Percentiles rank a stretch among this genome's conserved stretches.
These are phyloP conservation scores for Begonia peltatifolia DNA, from an alignment of 306 rosid species.

Conservation along the genomic window DNA sequence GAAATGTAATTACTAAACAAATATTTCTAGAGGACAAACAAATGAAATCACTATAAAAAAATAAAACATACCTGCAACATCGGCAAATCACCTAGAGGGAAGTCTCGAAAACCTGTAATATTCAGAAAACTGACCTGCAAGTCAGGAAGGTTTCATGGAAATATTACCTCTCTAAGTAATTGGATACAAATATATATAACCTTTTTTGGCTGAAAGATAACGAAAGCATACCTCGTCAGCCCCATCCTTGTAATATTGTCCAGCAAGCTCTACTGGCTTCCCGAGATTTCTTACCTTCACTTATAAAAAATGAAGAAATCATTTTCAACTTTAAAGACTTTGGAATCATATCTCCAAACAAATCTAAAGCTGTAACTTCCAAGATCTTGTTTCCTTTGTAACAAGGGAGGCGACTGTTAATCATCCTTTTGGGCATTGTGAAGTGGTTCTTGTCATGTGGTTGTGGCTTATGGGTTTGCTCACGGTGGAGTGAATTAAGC, in stretches of 20 bases:
- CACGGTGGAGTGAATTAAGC: no score
- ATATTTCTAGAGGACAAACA: neutral
- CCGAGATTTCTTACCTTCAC: slow-evolving; percentile 87
- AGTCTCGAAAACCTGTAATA: slow-evolving; percentile 93
- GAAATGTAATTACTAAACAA: no score
- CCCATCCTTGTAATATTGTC: slow-evolving; percentile 81
- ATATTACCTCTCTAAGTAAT: neutral
- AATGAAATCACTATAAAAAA: slow-evolving; percentile 6
- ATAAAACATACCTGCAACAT: slow-evolving; percentile 73
- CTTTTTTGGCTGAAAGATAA: slow-evolving; percentile 1
- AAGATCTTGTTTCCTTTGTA: no score
- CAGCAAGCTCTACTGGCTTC: slow-evolving; percentile 94
- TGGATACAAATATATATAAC: slow-evolving; percentile 1
- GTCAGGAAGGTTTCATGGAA: slow-evolving; percentile 8
- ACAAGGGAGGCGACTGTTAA: no score
- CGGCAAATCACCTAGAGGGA: slow-evolving; percentile 95
- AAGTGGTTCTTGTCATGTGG: no score
- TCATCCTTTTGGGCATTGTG: no score
- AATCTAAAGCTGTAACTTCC: no score
- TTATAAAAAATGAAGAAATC: no score
- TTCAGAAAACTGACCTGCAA: slow-evolving; percentile 81
- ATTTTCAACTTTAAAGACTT: no score
- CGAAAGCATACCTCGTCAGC: slow-evolving; percentile 75
- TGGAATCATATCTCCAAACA: no score
- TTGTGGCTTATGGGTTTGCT: no score